Conservation (phyloP, 176 grass and related monocot species). For the Triticum monococcum region DNA sequence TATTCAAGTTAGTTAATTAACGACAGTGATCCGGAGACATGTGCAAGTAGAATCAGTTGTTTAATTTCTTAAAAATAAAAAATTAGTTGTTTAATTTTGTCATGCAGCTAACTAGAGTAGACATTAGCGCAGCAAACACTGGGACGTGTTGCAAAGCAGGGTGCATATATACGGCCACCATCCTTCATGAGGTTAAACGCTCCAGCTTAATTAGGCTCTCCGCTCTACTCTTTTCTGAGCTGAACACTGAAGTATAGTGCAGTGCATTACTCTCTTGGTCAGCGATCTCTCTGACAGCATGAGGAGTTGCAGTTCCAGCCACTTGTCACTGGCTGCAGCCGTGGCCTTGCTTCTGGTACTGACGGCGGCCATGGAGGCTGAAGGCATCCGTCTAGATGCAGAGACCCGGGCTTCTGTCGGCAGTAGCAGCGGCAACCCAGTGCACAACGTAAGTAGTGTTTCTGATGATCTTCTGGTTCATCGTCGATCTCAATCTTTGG, state of each 20-base stretch:
- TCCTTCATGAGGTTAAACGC: background rate
- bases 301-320: background rate
- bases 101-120: background rate
- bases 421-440: slow-evolving; percentile 21
- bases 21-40: background rate
- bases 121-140: slow-evolving; percentile 20
- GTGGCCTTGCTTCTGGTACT: slow-evolving; percentile 13
- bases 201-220: background rate
- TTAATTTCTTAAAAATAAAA: background rate
- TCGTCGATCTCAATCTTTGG: background rate
- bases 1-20: background rate
- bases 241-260: background rate
- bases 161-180: slow-evolving; percentile 20
- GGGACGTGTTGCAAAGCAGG: background rate
- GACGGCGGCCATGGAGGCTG: background rate
- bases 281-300: background rate
- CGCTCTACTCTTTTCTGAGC: background rate
- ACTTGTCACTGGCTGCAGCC: background rate
- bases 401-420: slow-evolving; percentile 27
- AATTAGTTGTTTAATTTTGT: background rate
- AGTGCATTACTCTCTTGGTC: background rate
- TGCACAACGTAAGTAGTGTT: slow-evolving; percentile 40
- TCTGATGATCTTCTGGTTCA: background rate
- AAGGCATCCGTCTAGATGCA: slow-evolving; percentile 47
- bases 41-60: background rate